Base-by-base conservation (phyloP, 148 eudicot genomes). In the Polygonum maritimum region DNA sequence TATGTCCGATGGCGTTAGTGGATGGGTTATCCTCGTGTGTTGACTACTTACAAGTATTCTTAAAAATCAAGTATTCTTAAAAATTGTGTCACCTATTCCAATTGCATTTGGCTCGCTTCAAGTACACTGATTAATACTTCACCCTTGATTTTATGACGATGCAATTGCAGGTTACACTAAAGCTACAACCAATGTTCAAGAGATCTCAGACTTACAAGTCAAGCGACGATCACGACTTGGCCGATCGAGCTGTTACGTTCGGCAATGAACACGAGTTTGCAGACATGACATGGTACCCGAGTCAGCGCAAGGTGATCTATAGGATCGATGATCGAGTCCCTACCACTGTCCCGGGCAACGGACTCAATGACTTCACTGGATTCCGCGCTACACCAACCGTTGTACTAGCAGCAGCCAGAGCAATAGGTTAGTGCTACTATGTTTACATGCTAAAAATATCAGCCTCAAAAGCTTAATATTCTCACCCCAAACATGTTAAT, bases 261-360 rank as follows among this genome's bases (percentile, higher is more conserved):
- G 97, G 94, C 0, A 76, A 80, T 12, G 73, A 78, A 19, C 92
- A 91, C 14, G 97, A 91, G 74, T 91, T 89, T 55, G 93, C 88
- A 1, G 97, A 89, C 79, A 18, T 91, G 5, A 81, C 81, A 60
- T 91, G 97, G 97, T 82, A 78, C 74, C 97, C 94, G 2, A 89
- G 92, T 69, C 89, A 84, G 39, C 75, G 77, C 48, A 79, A 78
- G 75, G 94, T 78, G 7, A 6, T 81, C 2, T 92, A 89, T 40
- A 76, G 92, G n/a, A 52, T 80, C 0, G 97, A 92, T 48, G 89
- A 89, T 70, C 82, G 97, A n/a, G 88, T 87, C 41, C 39, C 89
- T 22, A 39, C 62, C 75, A 76, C 74, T n/a, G 39, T 49, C 13
- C 52, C 82, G 0, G 92, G 97, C 22, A 74, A 89, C 69, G 97